Evolutionary conservation across 139 green algal genomes (phyloP).

Genomic region (Chlamydomonas incerta): DNA sequence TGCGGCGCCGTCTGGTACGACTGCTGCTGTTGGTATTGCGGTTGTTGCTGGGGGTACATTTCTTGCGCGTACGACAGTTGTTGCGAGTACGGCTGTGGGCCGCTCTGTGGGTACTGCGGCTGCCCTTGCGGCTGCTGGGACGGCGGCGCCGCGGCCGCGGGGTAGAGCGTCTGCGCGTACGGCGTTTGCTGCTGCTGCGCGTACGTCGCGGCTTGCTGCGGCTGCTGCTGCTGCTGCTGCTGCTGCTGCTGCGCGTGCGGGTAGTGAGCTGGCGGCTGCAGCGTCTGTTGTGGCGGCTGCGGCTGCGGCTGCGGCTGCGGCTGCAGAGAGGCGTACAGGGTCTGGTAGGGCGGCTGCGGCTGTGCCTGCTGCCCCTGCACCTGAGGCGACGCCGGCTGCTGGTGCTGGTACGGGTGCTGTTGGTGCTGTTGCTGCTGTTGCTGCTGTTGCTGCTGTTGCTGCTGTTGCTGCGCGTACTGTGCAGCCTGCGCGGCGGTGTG

Average conservation of each 20-base stretch:
- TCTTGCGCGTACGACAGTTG: too few species aligned
- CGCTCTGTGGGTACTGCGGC: neutral
- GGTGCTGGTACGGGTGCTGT: too few species aligned
- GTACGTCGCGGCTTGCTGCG: neutral
- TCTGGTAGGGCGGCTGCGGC: constrained; percentile 1
- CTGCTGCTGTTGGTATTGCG: too few species aligned
- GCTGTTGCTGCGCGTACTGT: neutral
- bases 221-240: constrained; percentile 10
- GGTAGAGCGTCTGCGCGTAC: too few species aligned
- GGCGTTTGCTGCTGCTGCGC: too few species aligned
- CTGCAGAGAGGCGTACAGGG: neutral
- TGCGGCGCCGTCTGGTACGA: too few species aligned
- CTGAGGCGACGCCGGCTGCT: too few species aligned
- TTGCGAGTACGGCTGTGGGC: too few species aligned
- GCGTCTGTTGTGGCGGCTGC: neutral
- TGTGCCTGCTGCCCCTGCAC: neutral
- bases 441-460: neutral
- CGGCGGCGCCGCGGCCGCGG: too few species aligned
- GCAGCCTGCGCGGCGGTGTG: too few species aligned
- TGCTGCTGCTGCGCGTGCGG: neutral
- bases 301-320: neutral
- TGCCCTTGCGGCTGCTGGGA: neutral
- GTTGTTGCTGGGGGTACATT: too few species aligned
- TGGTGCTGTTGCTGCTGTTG: neutral
- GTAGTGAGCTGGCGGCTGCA: neutral